phyloP scores from a whole-genome alignment of 257 asterid genomes.

The Solanum virginianum region DNA sequence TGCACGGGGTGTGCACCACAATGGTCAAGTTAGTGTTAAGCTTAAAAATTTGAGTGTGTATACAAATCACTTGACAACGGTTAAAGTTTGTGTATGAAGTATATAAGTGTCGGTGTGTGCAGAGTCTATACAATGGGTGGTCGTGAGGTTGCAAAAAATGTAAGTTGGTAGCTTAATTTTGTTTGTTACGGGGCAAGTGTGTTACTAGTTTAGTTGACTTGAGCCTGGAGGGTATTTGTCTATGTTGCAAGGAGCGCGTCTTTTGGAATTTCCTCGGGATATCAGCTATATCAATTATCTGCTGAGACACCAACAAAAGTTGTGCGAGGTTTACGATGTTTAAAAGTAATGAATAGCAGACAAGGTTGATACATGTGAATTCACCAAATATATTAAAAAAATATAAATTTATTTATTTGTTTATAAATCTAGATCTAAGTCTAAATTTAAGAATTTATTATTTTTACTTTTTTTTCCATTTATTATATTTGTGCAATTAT shows the following conservation, averaged over 20 bases:
- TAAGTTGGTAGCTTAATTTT: neutral
- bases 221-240: too few relatives aligned
- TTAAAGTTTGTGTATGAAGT: neutral
- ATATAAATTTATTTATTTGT: too few relatives aligned
- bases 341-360: too few relatives aligned
- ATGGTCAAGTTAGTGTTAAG: neutral
- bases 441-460: too few relatives aligned
- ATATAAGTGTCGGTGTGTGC: neutral
- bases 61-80: neutral
- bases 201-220: too few relatives aligned
- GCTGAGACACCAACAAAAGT: too few relatives aligned
- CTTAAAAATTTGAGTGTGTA: neutral
- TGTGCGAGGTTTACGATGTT: neutral
- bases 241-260: neutral
- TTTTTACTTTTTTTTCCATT: neutral
- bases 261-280: neutral
- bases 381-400: neutral
- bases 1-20: neutral
- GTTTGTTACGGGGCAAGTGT: neutral
- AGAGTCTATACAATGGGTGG: neutral
- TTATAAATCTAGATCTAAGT: too few relatives aligned
- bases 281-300: too few relatives aligned
- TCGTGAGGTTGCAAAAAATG: neutral
- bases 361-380: neutral
- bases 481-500: neutral